Conservation (phyloP, 2,329 filamentous ascomycete genomes). For the Fusarium metavorans region DNA sequence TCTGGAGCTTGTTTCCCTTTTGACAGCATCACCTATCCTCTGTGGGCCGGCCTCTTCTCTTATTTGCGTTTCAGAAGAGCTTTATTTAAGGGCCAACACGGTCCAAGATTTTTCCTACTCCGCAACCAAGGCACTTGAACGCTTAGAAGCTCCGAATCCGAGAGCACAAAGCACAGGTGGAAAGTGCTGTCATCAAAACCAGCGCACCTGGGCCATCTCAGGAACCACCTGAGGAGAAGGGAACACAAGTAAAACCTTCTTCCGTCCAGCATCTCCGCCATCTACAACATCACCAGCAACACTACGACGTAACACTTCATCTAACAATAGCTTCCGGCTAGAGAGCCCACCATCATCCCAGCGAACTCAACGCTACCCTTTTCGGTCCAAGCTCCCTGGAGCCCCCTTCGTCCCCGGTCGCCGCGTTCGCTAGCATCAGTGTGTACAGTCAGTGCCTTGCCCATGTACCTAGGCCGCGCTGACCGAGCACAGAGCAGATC, state of each 20-base stretch:
- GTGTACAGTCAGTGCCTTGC: neutral
- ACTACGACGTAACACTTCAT: conserved; percentile 2
- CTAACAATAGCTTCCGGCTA: conserved; percentile 24
- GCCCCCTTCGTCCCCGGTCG: conserved; percentile 43
- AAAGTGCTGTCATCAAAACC: neutral
- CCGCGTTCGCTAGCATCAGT: conserved; percentile 25
- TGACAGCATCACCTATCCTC: neutral
- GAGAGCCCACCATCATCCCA: conserved; percentile 21
- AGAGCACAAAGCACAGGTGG: neutral
- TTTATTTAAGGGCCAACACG: neutral
- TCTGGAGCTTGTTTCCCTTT: neutral
- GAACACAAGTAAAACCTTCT: neutral
- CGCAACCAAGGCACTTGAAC: neutral
- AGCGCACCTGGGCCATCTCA: neutral
- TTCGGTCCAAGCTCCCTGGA: conserved; percentile 41
- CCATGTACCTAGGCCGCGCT: conserved; percentile 16
- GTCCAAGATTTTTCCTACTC: neutral
- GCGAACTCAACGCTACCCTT: conserved; percentile 22
- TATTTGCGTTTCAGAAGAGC: neutral
- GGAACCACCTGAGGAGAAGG: neutral
- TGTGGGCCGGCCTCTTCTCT: neutral
- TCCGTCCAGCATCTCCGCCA: neutral
- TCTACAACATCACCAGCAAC: neutral
- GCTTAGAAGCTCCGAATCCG: neutral
- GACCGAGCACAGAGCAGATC: conserved; percentile 34